Evolutionary conservation across 495 filamentous ascomycete species (phyloP).

Genomic region (Penicillium dipodomyicola): DNA sequence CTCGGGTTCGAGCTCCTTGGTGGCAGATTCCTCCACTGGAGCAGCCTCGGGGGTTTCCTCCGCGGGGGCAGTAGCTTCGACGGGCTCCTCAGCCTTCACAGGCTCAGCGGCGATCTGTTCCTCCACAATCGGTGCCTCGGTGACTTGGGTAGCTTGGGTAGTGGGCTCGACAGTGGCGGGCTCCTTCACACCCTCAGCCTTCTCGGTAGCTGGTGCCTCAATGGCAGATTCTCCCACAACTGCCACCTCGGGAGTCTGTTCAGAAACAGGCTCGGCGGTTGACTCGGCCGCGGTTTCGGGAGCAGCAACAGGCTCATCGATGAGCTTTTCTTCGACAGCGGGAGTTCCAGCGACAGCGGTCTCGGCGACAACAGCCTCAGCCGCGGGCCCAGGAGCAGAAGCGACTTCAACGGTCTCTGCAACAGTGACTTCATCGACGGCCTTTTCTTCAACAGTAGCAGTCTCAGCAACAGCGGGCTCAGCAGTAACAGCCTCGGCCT

Average conservation of each 20-base stretch:
- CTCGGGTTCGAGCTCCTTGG: constrained; percentile 10
- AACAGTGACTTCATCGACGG: constrained; percentile 5
- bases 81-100: constrained; percentile 1
- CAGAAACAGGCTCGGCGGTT: not conserved
- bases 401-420: constrained; percentile 10
- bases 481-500: constrained; percentile 5
- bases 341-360: constrained; percentile 6
- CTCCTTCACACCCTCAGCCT: not conserved
- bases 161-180: constrained; percentile 6
- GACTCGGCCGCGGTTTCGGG: not conserved
- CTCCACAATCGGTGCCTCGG: constrained; percentile 9
- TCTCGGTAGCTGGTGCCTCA: not conserved
- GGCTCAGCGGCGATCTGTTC: constrained; percentile 8
- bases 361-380: constrained; percentile 11
- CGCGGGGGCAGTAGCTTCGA: constrained; percentile 3
- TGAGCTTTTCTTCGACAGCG: constrained; percentile 1
- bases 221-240: constrained; percentile 1
- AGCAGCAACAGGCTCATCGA: not conserved
- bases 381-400: not conserved
- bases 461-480: constrained; percentile 10
- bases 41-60: not conserved
- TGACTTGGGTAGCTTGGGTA: constrained; percentile 1
- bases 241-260: not conserved
- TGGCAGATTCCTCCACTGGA: constrained; percentile 6
- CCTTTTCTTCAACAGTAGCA: constrained; percentile 2